Evolutionary conservation across 2,329 filamentous ascomycete species (phyloP).

Genomic region (Hymenoscyphus albidus): DNA sequence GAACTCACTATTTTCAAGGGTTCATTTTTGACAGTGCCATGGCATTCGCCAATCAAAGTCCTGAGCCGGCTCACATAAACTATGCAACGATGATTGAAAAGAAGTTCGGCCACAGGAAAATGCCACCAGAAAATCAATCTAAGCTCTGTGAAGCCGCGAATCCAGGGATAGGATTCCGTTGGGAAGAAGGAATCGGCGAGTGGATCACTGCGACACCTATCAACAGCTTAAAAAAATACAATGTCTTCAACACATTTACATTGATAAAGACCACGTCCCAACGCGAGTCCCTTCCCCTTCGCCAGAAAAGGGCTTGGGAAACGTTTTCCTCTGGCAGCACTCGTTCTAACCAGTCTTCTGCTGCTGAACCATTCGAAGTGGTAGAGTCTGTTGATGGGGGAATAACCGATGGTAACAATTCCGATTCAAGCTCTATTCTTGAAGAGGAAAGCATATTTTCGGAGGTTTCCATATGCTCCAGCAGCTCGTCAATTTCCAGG

Average conservation of each 20-base stretch:
- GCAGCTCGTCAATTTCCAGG: neutral
- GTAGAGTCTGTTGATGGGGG: neutral
- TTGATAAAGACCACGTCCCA: neutral
- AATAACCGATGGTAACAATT: constrained; percentile 4
- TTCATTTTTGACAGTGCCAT: constrained; percentile 35
- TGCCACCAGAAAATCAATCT: constrained; percentile 5
- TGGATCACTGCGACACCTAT: constrained; percentile 50
- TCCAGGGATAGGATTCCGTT: constrained; percentile 38
- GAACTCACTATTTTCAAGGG: constrained; percentile 21
- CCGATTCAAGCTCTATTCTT: constrained; percentile 1
- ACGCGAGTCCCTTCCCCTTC: neutral
- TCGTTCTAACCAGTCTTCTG: neutral
- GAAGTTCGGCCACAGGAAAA: constrained; percentile 18
- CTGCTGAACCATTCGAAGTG: neutral
- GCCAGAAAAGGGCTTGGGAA: neutral
- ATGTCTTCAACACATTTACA: neutral
- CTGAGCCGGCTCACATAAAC: constrained; percentile 29
- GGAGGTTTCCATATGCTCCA: constrained; percentile 7
- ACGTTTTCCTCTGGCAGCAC: neutral
- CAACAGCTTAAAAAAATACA: constrained; percentile 21
- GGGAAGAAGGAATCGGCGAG: constrained; percentile 55
- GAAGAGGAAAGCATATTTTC: constrained; percentile 14
- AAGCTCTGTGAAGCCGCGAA: constrained; percentile 8
- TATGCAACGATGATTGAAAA: constrained; percentile 31
- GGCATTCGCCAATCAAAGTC: constrained; percentile 32